Evolutionary conservation across 192 early-diverging fungal species (phyloP), one percentile per base, ranked within the genome.

Genomic region (Entomortierella chlamydospora): DNA sequence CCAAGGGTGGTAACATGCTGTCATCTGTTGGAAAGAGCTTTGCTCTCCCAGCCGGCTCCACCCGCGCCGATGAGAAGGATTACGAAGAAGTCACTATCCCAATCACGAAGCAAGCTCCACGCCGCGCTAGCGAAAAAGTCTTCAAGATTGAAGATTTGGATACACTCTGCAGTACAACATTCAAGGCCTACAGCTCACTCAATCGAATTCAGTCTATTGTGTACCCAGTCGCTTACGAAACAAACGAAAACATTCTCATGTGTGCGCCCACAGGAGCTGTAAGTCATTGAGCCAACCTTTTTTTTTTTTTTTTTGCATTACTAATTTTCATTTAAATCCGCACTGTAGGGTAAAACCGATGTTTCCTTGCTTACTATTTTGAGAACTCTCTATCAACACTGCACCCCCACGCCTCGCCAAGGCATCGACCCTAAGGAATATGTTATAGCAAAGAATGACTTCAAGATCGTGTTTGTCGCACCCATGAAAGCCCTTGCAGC

Each of bases 401-500:
- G 91, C 73, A 57, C 85, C 25, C 91, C 92, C 1, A 79, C 82
- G 0, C 91, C 92, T 20, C 58, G 57, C 31, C 59, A 54, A 60
- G 62, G 79, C 26, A 56, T 76, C 20, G 66, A 87, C 70, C 70
- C 87, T 39, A 70, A 82, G 60, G 72, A 85, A 45, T 86, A 92
- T 23, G 72, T 69, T 5, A 84, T 99, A 64, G 88, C 84, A 18
- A 93, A 91, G 73, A 90, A 93, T 49, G 93, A 96, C 59, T 99
- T 99, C 87, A 99, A 99, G 77, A 98, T 99, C 73, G 90, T 99
- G 0, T 99, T 99, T 74, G 93, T 99, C 11, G 98, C 97, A 7
- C 96, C 96, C 0, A 97, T 98, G 98, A 99, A 99, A 84, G 98
- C 98, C 9, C 83, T 99, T 7, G 98, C 96, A 0, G 94, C 97